Evolutionary conservation across 2,329 filamentous ascomycete genomes (phyloP).

Genomic region (Calonectria multiphialidica): DNA sequence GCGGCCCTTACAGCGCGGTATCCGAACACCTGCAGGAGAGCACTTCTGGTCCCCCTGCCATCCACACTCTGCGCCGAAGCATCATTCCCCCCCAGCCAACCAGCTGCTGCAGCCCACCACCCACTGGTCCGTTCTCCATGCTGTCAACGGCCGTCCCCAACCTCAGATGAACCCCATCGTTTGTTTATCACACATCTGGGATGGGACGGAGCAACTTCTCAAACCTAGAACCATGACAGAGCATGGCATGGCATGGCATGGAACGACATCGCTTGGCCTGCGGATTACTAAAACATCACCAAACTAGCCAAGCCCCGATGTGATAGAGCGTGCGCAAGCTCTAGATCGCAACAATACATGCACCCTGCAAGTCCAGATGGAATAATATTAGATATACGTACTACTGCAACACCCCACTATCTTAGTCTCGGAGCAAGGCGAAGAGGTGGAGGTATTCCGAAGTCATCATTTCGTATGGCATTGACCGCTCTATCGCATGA

Average conservation of each 20-base stretch:
- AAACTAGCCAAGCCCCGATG: slow-evolving; percentile 34
- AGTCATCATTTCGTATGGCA: slow-evolving; percentile 26
- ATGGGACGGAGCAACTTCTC: slow-evolving; percentile 24
- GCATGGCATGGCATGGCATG: background rate
- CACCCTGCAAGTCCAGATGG: slow-evolving; percentile 2
- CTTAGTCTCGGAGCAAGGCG: slow-evolving; percentile 26
- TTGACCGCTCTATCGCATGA: slow-evolving; percentile 26
- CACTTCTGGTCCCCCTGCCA: background rate
- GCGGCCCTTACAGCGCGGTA: slow-evolving; percentile 7
- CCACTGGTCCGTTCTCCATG: slow-evolving; percentile 31
- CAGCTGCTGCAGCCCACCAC: slow-evolving; percentile 30
- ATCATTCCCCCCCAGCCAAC: slow-evolving; percentile 31
- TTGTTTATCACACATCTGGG: slow-evolving; percentile 35
- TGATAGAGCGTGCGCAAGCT: slow-evolving; percentile 43
- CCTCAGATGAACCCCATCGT: slow-evolving; percentile 25
- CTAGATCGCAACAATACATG: slow-evolving; percentile 32
- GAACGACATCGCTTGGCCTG: background rate
- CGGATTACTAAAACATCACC: slow-evolving; percentile 30
- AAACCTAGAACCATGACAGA: slow-evolving; percentile 6
- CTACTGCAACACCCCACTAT: slow-evolving; percentile 22
- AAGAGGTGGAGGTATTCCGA: slow-evolving; percentile 28
- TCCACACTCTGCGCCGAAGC: slow-evolving; percentile 11
- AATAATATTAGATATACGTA: slow-evolving; percentile 8
- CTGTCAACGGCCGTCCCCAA: slow-evolving; percentile 30
- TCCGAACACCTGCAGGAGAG: slow-evolving; percentile 18